Conservation (phyloP, 176 grass and related monocot genomes). For the Zea luxurians region DNA sequence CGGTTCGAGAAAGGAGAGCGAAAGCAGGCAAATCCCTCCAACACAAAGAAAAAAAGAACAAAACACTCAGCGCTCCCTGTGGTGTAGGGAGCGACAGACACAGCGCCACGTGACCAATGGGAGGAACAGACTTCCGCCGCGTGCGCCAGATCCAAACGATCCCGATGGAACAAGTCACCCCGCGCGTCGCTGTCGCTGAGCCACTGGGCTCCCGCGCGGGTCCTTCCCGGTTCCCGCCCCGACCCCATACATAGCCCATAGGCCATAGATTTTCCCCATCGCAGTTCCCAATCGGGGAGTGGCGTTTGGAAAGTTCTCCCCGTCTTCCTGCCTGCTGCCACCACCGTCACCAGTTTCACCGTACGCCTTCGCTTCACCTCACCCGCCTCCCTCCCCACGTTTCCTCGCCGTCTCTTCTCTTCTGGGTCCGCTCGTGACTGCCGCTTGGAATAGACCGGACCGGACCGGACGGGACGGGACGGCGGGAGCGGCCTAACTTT, state of each 20-base stretch:
- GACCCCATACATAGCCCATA: neutral
- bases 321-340: slow-evolving; percentile 2
- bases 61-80: neutral
- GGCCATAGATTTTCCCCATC: neutral
- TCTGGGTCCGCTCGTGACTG: neutral
- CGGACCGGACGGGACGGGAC: neutral
- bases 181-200: neutral
- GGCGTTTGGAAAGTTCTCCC: slow-evolving; percentile 39
- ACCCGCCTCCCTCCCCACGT: neutral
- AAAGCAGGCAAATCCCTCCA: too few relatives aligned
- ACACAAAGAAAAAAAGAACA: neutral
- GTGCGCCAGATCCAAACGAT: neutral
- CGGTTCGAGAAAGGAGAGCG: neutral
- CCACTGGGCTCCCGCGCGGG: slow-evolving; percentile 10
- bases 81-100: neutral
- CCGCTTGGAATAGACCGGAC: slow-evolving; percentile 25
- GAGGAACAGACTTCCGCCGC: neutral
- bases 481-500: neutral
- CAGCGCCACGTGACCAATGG: neutral
- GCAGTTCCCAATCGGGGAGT: neutral
- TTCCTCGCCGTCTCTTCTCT: neutral
- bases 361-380: neutral
- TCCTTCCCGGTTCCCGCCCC: neutral
- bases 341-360: neutral
- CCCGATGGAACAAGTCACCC: neutral